A percentile compares a stretch with the other conserved stretches of the same genome.
These are phyloP conservation scores for Sporothrix pallida DNA, from an alignment of 2,329 filamentous ascomycete species.

Conservation along the genomic window DNA sequence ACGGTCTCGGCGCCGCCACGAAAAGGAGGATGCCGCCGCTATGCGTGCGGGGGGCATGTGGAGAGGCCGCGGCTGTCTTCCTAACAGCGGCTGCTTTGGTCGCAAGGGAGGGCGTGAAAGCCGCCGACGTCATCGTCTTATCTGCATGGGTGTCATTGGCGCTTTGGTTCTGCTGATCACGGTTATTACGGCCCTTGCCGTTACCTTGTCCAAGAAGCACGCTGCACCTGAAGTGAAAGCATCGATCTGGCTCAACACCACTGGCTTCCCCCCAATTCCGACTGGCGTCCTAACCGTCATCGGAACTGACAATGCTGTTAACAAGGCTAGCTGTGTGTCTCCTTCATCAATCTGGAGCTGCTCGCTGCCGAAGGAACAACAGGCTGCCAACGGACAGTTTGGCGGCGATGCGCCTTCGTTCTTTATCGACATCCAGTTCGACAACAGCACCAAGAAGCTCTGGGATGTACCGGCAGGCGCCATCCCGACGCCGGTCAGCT, in stretches of 20 bases:
- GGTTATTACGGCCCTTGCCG: constrained; percentile 62
- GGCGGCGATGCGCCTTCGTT: constrained; percentile 76
- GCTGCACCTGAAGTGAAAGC: constrained; percentile 40
- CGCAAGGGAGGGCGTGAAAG: constrained; percentile 68
- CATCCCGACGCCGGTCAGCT: constrained; percentile 37
- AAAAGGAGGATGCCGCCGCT: constrained; percentile 69
- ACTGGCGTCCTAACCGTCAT: constrained; percentile 81
- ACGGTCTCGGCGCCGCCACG: constrained; percentile 60
- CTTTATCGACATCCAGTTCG: constrained; percentile 76
- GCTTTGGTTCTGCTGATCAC: constrained; percentile 61
- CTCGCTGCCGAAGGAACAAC: constrained; percentile 77
- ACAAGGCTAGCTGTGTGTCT: constrained; percentile 72
- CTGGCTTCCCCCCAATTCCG: constrained; percentile 83
- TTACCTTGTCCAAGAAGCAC: constrained; percentile 58
- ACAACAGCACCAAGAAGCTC: constrained; percentile 61
- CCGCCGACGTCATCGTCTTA: constrained; percentile 62
- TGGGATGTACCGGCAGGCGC: constrained; percentile 56
- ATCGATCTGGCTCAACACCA: constrained; percentile 80
- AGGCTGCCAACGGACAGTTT: constrained; percentile 67
- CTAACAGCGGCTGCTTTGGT: constrained; percentile 68
- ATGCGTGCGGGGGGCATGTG: constrained; percentile 65
- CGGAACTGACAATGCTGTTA: constrained; percentile 68
- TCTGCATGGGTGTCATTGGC: constrained; percentile 60
- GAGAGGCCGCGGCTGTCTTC: constrained; percentile 69
- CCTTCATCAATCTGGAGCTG: constrained; percentile 86